Evolutionary conservation across 2,329 filamentous ascomycete species (phyloP).

Genomic region (Paecilomyces formosus): DNA sequence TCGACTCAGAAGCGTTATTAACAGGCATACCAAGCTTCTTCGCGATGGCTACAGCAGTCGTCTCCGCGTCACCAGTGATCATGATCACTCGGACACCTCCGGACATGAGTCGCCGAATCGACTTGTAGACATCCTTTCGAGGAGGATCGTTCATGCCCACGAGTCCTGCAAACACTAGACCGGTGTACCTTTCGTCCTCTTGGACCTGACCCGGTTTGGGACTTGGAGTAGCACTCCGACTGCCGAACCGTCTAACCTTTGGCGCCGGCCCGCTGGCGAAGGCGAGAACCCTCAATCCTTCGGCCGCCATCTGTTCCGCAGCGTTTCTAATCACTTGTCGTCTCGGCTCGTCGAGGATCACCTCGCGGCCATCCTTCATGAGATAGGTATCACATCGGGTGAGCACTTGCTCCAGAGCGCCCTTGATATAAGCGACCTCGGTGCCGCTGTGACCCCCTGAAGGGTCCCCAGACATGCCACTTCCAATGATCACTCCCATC

Average conservation of each 20-base stretch:
- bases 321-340: conserved; percentile 69
- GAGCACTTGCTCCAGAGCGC: conserved; percentile 80
- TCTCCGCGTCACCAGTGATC: conserved; percentile 96
- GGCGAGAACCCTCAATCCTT: conserved; percentile 82
- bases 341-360: conserved; percentile 70
- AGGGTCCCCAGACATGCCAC: conserved; percentile 42
- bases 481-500: conserved; percentile 90
- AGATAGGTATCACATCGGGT: conserved; percentile 86
- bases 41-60: conserved; percentile 88
- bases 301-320: conserved; percentile 77
- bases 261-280: conserved; percentile 77
- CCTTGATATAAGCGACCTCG: conserved; percentile 91
- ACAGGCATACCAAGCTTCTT: conserved; percentile 93
- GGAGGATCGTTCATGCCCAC: conserved; percentile 98
- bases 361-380: conserved; percentile 75
- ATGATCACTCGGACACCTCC: conserved; percentile 97
- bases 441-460: conserved; percentile 45
- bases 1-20: conserved; percentile 46
- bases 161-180: conserved; percentile 81
- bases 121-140: conserved; percentile 77
- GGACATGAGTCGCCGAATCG: conserved; percentile 82
- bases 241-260: conserved; percentile 40
- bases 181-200: conserved; percentile 69
- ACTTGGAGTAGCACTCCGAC: conserved; percentile 44
- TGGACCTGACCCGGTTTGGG: conserved; percentile 26